Conservation (phyloP, 768 basidiomycete genomes). For the Lactarius deliciosus region DNA sequence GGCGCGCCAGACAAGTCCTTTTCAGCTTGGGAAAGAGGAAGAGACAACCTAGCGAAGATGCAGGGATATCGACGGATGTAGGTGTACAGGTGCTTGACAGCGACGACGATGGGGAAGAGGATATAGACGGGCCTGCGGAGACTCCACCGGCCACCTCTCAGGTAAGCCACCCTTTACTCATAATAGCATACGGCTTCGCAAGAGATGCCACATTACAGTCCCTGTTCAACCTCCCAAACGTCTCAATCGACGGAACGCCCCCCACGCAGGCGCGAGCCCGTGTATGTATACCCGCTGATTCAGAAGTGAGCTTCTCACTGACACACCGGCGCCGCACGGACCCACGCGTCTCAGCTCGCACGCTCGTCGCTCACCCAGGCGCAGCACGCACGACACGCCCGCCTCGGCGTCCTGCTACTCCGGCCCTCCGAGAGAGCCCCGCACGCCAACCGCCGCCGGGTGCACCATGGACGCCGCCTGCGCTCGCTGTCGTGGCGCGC, state of each 20-base stretch:
- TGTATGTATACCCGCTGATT: background rate
- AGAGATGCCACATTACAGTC: background rate
- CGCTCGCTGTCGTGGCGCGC: constrained; percentile 11
- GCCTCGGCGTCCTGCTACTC: constrained; percentile 4
- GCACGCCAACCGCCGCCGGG: background rate
- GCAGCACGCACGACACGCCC: constrained; percentile 15
- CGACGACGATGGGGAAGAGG: background rate
- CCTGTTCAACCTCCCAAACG: constrained; percentile 19
- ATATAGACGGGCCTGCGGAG: background rate
- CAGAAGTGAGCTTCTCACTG: background rate
- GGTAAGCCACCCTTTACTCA: background rate
- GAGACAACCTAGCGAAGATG: constrained; percentile 14
- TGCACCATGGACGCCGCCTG: constrained; percentile 1
- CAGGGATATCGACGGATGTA: constrained; percentile 2
- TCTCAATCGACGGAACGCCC: constrained; percentile 13
- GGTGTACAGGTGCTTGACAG: constrained; percentile 10
- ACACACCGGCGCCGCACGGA: background rate
- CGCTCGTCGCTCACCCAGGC: background rate
- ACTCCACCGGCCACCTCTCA: background rate
- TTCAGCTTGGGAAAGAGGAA: constrained; percentile 19
- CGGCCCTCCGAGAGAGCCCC: background rate
- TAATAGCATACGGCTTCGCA: too few species aligned
- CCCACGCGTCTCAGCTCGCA: background rate
- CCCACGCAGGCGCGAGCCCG: background rate
- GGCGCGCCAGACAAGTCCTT: constrained; percentile 20